Conservation (phyloP, 352 stramenopile species). For the Globisporangium yorkense region DNA sequence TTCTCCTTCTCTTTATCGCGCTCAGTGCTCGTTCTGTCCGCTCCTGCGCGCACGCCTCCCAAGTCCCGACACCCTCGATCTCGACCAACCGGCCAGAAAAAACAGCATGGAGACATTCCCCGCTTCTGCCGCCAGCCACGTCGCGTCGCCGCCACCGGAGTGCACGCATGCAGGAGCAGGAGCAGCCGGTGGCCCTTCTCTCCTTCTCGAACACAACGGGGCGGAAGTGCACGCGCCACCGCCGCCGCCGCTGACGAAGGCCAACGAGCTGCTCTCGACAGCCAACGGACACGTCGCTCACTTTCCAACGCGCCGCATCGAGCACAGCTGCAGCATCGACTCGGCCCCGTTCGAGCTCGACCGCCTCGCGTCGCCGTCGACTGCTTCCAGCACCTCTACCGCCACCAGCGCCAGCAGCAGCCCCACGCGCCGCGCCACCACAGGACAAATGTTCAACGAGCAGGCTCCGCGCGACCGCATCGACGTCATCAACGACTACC, state of each 20-base stretch:
- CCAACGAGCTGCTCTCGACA: too few relatives aligned
- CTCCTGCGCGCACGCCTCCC: too few relatives aligned
- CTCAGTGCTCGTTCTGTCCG: not conserved
- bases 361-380: conserved; percentile 2
- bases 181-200: not conserved
- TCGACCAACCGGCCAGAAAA: too few relatives aligned
- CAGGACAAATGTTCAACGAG: conserved; percentile 61
- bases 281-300: conserved; percentile 9
- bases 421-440: conserved; percentile 37
- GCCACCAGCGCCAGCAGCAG: conserved; percentile 7
- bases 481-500: conserved; percentile 72
- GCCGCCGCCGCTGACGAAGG: not conserved
- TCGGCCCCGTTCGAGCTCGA: conserved; percentile 12
- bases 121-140: too few relatives aligned
- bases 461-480: conserved; percentile 61
- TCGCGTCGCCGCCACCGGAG: too few relatives aligned
- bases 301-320: conserved; percentile 22
- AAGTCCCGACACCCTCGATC: too few relatives aligned
- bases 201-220: not conserved
- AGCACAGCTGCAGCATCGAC: conserved; percentile 46
- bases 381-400: conserved; percentile 11
- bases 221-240: conserved; percentile 7
- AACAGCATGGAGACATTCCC: not conserved
- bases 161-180: not conserved
- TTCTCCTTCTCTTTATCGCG: not conserved